These are phyloP conservation scores for Tagetes patula DNA, from an alignment of 129 eudicot genomes.

Conservation along the genomic window DNA sequence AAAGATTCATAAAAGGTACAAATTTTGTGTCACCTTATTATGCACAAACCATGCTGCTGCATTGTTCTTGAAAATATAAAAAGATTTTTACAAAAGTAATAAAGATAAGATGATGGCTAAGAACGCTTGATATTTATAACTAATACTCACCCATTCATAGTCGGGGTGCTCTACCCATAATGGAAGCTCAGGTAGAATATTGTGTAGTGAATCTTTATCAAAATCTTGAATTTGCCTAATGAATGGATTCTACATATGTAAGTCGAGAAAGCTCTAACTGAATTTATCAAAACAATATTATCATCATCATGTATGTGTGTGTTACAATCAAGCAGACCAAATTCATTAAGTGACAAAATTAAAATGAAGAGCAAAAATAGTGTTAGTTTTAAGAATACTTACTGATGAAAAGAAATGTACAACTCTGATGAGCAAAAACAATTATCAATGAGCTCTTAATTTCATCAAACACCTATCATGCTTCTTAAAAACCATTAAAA, in stretches of 20 bases:
- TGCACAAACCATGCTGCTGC: constrained; percentile 20
- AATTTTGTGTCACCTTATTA: constrained; percentile 45
- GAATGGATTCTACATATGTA: constrained; percentile 52
- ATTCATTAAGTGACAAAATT: too few species aligned
- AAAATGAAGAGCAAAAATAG: too few species aligned
- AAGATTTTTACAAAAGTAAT: too few species aligned
- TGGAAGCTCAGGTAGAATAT: constrained; percentile 67
- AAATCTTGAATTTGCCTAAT: constrained; percentile 49
- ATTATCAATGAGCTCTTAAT: too few species aligned
- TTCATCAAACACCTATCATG: too few species aligned
- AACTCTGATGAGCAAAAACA: too few species aligned
- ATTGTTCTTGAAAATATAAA: constrained; percentile 11
- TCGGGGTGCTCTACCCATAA: constrained; percentile 83
- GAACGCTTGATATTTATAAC: not conserved
- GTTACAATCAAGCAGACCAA: too few species aligned
- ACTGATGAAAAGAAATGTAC: too few species aligned
- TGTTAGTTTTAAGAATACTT: too few species aligned
- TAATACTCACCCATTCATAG: constrained; percentile 62
- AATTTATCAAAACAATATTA: not conserved
- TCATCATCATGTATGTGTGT: too few species aligned
- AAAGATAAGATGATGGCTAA: constrained; percentile 4
- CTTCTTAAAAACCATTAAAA: too few species aligned
- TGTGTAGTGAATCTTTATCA: constrained; percentile 51
- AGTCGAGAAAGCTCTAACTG: constrained; percentile 19
- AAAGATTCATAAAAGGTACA: not conserved